Evolutionary conservation across 1,284 basidiomycete species (phyloP).

Genomic region (Meira nashicola): DNA sequence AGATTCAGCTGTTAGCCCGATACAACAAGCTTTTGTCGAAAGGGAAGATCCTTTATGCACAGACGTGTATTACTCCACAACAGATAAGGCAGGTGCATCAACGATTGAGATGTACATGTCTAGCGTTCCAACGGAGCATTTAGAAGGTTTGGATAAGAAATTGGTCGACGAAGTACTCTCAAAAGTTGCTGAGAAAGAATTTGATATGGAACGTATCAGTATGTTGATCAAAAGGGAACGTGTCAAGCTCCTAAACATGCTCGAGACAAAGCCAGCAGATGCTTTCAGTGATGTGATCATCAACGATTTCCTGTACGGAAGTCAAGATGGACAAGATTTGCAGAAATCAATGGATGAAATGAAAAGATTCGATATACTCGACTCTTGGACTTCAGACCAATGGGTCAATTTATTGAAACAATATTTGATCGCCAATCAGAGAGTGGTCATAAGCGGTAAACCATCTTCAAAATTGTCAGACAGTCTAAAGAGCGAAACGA

Average conservation of each 20-base stretch:
- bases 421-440: conserved; percentile 56
- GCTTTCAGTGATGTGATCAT: conserved; percentile 61
- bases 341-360: conserved; percentile 72
- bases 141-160: conserved; percentile 68
- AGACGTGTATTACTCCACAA: conserved; percentile 77
- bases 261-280: conserved; percentile 55
- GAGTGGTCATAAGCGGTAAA: conserved; percentile 66
- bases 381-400: conserved; percentile 69
- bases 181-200: conserved; percentile 68
- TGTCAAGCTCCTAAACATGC: conserved; percentile 61
- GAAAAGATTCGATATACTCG: conserved; percentile 61
- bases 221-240: conserved; percentile 83
- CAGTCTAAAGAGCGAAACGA: conserved; percentile 75
- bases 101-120: conserved; percentile 74
- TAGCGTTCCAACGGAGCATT: conserved; percentile 75
- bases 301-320: conserved; percentile 79
- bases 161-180: conserved; percentile 65
- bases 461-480: conserved; percentile 82
- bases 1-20: conserved; percentile 72
- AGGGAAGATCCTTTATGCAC: conserved; percentile 78
- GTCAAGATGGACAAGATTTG: conserved; percentile 75
- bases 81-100: conserved; percentile 63
- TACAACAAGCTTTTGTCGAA: conserved; percentile 91
- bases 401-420: conserved; percentile 77
- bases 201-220: conserved; percentile 87